Evolutionary conservation across 805 yeast species (phyloP).

Genomic region (Schizosaccharomyces lindneri): DNA sequence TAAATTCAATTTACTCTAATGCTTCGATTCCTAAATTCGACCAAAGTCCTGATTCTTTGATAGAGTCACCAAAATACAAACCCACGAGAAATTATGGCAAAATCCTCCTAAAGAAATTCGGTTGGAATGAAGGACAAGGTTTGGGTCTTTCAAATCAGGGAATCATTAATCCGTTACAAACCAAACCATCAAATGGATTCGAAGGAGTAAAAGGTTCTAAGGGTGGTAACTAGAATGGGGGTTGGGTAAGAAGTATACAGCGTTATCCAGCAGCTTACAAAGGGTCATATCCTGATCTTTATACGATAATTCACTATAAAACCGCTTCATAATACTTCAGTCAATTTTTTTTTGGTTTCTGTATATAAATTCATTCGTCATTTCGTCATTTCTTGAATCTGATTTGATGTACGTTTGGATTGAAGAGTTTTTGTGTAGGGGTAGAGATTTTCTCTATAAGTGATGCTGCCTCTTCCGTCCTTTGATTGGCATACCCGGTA

Average conservation of each 20-base stretch:
- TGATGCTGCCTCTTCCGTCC: too few species aligned
- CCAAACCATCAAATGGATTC: background rate
- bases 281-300: too few species aligned
- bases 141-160: background rate
- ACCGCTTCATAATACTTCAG: too few species aligned
- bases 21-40: background rate
- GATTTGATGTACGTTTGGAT: background rate
- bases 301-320: too few species aligned
- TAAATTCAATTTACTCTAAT: background rate
- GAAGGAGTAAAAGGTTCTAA: background rate
- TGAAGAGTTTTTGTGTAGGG: background rate
- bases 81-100: background rate
- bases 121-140: background rate
- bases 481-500: too few species aligned
- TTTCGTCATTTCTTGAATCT: background rate
- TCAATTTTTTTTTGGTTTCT: too few species aligned
- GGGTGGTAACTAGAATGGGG: background rate
- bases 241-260: background rate
- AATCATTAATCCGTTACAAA: background rate
- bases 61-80: background rate
- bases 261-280: too few species aligned
- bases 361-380: background rate
- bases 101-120: background rate
- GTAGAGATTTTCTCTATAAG: too few species aligned
- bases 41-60: too few species aligned